Evolutionary conservation across 164 flowering plant species (phyloP).

Genomic region (Liquidambar formosana): DNA sequence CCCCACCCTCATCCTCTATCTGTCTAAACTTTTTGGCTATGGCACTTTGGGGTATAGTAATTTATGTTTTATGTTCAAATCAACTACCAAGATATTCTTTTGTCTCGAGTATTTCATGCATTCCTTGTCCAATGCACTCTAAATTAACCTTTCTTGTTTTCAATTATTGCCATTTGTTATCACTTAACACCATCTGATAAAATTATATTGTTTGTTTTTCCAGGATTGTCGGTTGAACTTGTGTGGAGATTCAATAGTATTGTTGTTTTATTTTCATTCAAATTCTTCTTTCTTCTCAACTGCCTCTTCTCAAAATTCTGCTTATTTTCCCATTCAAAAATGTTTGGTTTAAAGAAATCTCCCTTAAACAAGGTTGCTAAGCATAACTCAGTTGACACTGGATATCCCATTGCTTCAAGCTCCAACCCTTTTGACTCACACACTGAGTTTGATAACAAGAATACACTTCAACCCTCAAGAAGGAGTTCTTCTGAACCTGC

Average conservation of each 20-base stretch:
- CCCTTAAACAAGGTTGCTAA: conserved; percentile 43
- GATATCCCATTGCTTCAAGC: conserved; percentile 24
- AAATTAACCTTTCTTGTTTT: not conserved
- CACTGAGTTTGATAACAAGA: conserved; percentile 33
- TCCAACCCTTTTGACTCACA: conserved; percentile 69
- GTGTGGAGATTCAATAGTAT: not conserved
- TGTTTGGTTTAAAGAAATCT: conserved; percentile 52
- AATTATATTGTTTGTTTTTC: not conserved
- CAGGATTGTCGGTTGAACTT: conserved; percentile 4
- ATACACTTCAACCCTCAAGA: conserved; percentile 26
- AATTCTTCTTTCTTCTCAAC: not conserved
- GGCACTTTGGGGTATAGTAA: no score
- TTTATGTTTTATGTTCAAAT: no score
- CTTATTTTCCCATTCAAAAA: conserved; percentile 13
- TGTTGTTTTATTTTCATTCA: not conserved
- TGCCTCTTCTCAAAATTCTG: not conserved
- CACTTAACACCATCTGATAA: not conserved
- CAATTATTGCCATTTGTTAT: not conserved
- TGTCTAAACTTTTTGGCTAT: no score
- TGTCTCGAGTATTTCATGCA: not conserved
- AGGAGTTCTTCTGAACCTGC: conserved; percentile 44
- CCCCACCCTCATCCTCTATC: no score
- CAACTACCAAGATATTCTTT: no score
- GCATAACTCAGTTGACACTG: conserved; percentile 43
- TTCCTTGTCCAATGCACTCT: not conserved